These are phyloP conservation scores for Penicillium nucicola DNA, from an alignment of 495 filamentous ascomycete genomes.

Conservation along the genomic window DNA sequence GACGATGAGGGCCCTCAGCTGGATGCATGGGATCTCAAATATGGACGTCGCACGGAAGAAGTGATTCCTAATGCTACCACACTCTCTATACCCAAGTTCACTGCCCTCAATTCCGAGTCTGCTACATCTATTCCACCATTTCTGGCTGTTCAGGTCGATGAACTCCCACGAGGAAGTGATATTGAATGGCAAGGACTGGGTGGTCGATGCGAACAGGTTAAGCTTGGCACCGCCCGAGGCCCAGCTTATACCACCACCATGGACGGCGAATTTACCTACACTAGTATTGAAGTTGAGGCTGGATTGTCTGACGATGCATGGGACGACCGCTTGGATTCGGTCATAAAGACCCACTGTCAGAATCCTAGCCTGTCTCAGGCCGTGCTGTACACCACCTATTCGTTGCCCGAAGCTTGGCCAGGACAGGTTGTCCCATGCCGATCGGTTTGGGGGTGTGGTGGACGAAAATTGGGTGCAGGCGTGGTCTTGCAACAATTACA, in stretches of 20 bases:
- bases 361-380: slow-evolving; percentile 21
- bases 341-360: slow-evolving; percentile 13
- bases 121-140: slow-evolving; percentile 51
- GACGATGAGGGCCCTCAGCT: slow-evolving; percentile 46
- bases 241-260: slow-evolving; percentile 17
- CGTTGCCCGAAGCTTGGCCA: slow-evolving; percentile 22
- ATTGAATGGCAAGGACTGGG: slow-evolving; percentile 73
- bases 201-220: slow-evolving; percentile 26
- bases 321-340: slow-evolving; percentile 18
- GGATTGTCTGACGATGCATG: slow-evolving; percentile 12
- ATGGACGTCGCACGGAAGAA: slow-evolving; percentile 41
- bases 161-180: slow-evolving; percentile 62
- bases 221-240: slow-evolving; percentile 15
- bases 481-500: slow-evolving; percentile 30
- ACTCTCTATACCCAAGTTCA: slow-evolving; percentile 30
- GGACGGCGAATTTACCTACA: slow-evolving; percentile 22
- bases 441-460: slow-evolving; percentile 43
- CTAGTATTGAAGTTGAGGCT: slow-evolving; percentile 29
- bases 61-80: slow-evolving; percentile 7
- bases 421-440: slow-evolving; percentile 47
- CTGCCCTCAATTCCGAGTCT: slow-evolving; percentile 18
- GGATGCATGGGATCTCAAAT: slow-evolving; percentile 72
- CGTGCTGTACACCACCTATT: slow-evolving; percentile 34
- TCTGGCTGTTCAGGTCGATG: slow-evolving; percentile 68
- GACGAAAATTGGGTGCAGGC: slow-evolving; percentile 34